These are phyloP conservation scores for Ganoderma leucocontextum DNA, from an alignment of 1,284 basidiomycete species.

Conservation along the genomic window DNA sequence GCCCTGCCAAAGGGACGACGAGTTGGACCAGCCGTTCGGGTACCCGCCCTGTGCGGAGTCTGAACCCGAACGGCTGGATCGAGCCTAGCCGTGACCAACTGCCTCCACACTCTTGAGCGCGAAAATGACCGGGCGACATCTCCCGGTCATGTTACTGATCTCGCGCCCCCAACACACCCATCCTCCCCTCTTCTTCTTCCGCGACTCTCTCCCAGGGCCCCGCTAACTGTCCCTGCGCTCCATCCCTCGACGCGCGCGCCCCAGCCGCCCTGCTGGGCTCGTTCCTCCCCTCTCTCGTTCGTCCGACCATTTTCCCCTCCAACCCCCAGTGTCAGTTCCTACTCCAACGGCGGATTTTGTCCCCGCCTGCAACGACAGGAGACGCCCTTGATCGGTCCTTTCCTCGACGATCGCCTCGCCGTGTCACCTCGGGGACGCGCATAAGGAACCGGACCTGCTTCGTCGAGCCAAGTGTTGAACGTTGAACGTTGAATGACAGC, in stretches of 20 bases:
- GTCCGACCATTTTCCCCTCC: not conserved
- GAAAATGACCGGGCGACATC: not conserved
- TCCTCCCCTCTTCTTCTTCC: slow-evolving; percentile 7
- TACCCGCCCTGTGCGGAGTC: no score
- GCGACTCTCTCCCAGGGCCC: not conserved
- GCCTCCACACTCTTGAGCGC: not conserved
- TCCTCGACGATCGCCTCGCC: slow-evolving; percentile 14
- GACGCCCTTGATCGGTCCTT: not conserved
- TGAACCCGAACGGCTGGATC: no score
- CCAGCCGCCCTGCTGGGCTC: not conserved
- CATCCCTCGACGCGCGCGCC: not conserved
- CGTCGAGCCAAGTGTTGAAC: not conserved
- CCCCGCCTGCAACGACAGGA: not conserved
- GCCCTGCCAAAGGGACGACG: no score
- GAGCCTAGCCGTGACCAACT: no score
- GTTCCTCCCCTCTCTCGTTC: not conserved
- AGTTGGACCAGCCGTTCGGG: no score
- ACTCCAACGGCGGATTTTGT: not conserved
- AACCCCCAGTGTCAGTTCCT: not conserved
- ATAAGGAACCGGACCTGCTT: not conserved
- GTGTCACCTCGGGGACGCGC: slow-evolving; percentile 8
- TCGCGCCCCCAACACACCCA: not conserved
- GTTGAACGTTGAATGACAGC: not conserved
- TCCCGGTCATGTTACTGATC: not conserved
- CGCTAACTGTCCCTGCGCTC: not conserved